Conservation (phyloP, 2,329 filamentous ascomycete species). For the Ophiosphaerella herpotricha region DNA sequence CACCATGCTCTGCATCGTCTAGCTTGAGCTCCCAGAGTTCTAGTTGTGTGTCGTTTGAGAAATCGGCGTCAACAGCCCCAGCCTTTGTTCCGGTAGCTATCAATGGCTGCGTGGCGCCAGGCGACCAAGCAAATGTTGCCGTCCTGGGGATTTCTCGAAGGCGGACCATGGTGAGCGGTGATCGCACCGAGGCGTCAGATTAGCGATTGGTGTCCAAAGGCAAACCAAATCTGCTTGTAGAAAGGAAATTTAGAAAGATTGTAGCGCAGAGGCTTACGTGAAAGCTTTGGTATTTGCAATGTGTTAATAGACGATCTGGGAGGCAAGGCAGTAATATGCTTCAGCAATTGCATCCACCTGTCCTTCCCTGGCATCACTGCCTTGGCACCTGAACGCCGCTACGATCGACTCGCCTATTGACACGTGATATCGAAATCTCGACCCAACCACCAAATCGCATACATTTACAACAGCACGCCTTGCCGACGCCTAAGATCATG, state of each 20-base stretch:
- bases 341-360: slow-evolving; percentile 41
- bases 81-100: slow-evolving; percentile 93
- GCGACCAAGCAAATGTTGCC: slow-evolving; percentile 96
- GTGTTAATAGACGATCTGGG: slow-evolving; percentile 20
- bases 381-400: slow-evolving; percentile 17
- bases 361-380: slow-evolving; percentile 36
- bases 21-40: slow-evolving; percentile 95
- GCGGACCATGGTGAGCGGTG: slow-evolving; percentile 75
- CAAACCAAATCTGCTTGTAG: slow-evolving; percentile 22
- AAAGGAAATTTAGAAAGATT: slow-evolving; percentile 14
- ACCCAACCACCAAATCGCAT: slow-evolving; percentile 10
- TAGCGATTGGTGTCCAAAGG: slow-evolving; percentile 21
- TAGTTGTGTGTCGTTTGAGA: slow-evolving; percentile 94
- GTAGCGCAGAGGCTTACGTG: slow-evolving; percentile 7
- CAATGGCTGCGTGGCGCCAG: slow-evolving; percentile 75
- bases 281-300: slow-evolving; percentile 21
- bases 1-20: slow-evolving; percentile 72
- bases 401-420: slow-evolving; percentile 15
- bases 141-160: slow-evolving; percentile 95
- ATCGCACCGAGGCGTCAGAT: slow-evolving; percentile 36
- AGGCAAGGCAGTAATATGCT: slow-evolving; percentile 30
- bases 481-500: slow-evolving; percentile 9
- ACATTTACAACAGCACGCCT: slow-evolving; percentile 2
- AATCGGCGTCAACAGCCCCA: slow-evolving; percentile 94
- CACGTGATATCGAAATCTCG: slow-evolving; percentile 34